Conservation (phyloP, 1,284 basidiomycete genomes). For the Caloboletus firmus region DNA sequence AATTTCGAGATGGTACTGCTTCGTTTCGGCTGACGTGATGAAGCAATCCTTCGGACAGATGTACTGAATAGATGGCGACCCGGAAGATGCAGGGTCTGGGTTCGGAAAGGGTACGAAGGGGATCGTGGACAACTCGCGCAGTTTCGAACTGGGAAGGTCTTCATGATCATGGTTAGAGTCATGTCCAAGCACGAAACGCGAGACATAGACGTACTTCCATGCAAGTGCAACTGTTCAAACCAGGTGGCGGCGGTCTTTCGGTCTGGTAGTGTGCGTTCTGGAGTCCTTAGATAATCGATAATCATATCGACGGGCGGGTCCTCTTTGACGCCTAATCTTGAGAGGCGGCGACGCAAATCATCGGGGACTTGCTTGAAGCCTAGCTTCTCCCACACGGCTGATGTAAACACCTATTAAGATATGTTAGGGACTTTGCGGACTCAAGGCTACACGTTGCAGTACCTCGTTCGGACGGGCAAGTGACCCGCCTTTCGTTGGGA, state of each 20-base stretch:
- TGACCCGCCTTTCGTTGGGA: slow-evolving; percentile 16
- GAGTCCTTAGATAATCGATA: slow-evolving; percentile 7
- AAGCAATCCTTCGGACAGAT: slow-evolving; percentile 26
- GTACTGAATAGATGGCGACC: neutral
- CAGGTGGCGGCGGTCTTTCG: slow-evolving; percentile 3
- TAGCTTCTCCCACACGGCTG: slow-evolving; percentile 19
- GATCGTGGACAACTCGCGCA: slow-evolving; percentile 10
- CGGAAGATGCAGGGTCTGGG: neutral
- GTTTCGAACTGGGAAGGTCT: slow-evolving; percentile 9
- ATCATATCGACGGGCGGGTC: slow-evolving; percentile 19
- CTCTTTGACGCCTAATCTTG: slow-evolving; percentile 21
- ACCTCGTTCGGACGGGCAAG: slow-evolving; percentile 14
- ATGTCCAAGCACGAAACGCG: neutral
- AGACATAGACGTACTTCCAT: slow-evolving; percentile 21
- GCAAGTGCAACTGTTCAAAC: slow-evolving; percentile 20
- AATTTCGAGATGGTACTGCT: slow-evolving; percentile 14
- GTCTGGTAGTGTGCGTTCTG: slow-evolving; percentile 6
- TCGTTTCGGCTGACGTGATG: slow-evolving; percentile 2
- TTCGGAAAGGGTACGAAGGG: slow-evolving; percentile 16
- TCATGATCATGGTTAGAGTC: neutral
- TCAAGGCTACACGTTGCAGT: neutral
- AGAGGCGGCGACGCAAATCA: neutral
- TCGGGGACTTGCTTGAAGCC: slow-evolving; percentile 21
- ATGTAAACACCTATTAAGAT: slow-evolving; percentile 21
- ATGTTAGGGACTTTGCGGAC: neutral